These are phyloP conservation scores for Zygoascus flipseniorum DNA, from an alignment of 805 yeast genomes.

Conservation along the genomic window DNA sequence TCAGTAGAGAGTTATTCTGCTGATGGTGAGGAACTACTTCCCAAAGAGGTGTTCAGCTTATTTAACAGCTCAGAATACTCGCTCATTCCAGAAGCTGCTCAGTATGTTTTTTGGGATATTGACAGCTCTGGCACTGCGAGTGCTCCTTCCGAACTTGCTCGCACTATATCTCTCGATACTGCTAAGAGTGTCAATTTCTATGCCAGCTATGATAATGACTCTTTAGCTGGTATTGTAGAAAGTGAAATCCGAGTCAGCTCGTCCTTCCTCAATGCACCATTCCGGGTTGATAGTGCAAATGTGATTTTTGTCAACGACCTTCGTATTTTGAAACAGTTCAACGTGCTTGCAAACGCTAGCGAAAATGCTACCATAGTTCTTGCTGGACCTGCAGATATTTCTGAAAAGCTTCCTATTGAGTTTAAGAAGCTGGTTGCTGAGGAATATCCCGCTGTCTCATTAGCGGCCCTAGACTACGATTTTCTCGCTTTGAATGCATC, in stretches of 20 bases:
- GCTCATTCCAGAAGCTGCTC: slow-evolving; percentile 22
- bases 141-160: slow-evolving; percentile 58
- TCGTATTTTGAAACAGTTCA: slow-evolving; percentile 46
- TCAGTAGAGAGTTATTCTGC: slow-evolving; percentile 28
- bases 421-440: slow-evolving; percentile 45
- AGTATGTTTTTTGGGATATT: slow-evolving; percentile 55
- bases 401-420: slow-evolving; percentile 44
- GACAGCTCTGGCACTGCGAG: slow-evolving; percentile 50
- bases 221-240: slow-evolving; percentile 68
- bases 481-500: slow-evolving; percentile 46
- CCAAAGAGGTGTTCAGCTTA: slow-evolving; percentile 13
- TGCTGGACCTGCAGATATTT: slow-evolving; percentile 32
- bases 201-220: slow-evolving; percentile 61
- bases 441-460: background rate
- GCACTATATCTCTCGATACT: slow-evolving; percentile 52
- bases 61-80: slow-evolving; percentile 15
- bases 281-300: slow-evolving; percentile 49
- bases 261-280: slow-evolving; percentile 19
- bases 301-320: slow-evolving; percentile 55
- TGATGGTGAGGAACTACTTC: slow-evolving; percentile 14
- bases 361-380: slow-evolving; percentile 47
- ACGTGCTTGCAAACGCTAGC: slow-evolving; percentile 53
- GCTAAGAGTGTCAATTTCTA: slow-evolving; percentile 44
- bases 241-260: slow-evolving; percentile 46
- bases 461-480: slow-evolving; percentile 47